phyloP scores from a whole-genome alignment of 345 rosid species.

The Rhodomyrtus tomentosa region DNA sequence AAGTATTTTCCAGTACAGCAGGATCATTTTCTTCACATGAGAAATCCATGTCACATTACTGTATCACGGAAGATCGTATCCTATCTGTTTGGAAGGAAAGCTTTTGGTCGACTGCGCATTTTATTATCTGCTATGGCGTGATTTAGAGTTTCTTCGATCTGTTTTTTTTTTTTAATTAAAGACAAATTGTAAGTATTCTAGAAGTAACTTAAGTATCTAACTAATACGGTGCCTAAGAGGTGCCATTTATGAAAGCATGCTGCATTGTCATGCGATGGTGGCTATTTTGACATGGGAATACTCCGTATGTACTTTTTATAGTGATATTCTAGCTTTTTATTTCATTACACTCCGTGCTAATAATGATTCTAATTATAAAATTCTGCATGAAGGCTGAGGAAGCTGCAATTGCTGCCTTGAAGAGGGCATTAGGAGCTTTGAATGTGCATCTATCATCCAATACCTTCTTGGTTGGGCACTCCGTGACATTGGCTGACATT shows the following conservation, averaged over 20 bases:
- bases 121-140: background rate
- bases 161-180: background rate
- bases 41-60: background rate
- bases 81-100: background rate
- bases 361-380: background rate
- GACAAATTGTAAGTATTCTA: background rate
- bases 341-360: background rate
- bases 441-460: constrained; percentile 61
- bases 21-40: background rate
- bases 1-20: background rate
- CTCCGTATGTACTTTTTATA: background rate
- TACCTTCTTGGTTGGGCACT: constrained; percentile 87
- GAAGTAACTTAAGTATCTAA: background rate
- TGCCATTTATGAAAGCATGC: background rate
- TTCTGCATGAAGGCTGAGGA: constrained; percentile 62
- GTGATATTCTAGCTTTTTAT: background rate
- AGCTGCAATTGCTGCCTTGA: constrained; percentile 50
- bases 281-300: background rate
- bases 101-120: background rate
- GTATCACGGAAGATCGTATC: background rate
- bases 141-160: background rate
- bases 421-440: constrained; percentile 72
- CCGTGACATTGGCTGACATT: constrained; percentile 84
- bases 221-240: background rate
- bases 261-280: background rate